Evolutionary conservation across 148 eudicot species (phyloP).

Genomic region (Rhododendron mucronatum): DNA sequence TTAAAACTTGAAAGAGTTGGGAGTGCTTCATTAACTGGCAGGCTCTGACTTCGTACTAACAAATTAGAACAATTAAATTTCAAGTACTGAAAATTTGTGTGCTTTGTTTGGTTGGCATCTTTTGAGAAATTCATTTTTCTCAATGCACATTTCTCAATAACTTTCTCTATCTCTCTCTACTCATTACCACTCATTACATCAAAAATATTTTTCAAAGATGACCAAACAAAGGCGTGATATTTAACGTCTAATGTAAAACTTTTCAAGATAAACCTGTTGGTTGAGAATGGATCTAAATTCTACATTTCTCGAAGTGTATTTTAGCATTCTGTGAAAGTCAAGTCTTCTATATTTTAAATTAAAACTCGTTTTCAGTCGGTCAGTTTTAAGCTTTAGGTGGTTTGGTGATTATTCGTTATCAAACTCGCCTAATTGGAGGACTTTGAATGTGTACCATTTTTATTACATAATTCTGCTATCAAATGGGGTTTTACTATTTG

Average conservation of each 20-base stretch:
- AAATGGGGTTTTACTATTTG: not conserved
- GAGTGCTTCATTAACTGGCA: not conserved
- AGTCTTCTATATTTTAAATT: not conserved
- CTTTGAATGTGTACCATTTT: not conserved
- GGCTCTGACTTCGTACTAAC: not conserved
- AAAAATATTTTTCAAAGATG: too few species aligned
- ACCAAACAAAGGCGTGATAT: not conserved
- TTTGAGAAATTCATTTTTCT: too few species aligned
- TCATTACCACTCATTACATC: too few species aligned
- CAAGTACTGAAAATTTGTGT: not conserved
- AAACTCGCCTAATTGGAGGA: not conserved
- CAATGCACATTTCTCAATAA: too few species aligned
- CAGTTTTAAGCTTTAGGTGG: not conserved
- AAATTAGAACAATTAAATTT: not conserved
- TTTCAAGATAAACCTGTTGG: not conserved
- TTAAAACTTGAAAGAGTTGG: not conserved
- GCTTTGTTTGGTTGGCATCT: too few species aligned
- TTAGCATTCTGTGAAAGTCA: not conserved
- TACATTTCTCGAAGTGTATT: not conserved
- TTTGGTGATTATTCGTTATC: not conserved
- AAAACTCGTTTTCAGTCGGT: not conserved
- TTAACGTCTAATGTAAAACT: not conserved
- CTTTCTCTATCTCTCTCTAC: too few species aligned
- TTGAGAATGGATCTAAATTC: not conserved
- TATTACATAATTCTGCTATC: not conserved